Conservation (phyloP, 192 early-diverging fungal species). For the Thoreauomyces humboldtii region DNA sequence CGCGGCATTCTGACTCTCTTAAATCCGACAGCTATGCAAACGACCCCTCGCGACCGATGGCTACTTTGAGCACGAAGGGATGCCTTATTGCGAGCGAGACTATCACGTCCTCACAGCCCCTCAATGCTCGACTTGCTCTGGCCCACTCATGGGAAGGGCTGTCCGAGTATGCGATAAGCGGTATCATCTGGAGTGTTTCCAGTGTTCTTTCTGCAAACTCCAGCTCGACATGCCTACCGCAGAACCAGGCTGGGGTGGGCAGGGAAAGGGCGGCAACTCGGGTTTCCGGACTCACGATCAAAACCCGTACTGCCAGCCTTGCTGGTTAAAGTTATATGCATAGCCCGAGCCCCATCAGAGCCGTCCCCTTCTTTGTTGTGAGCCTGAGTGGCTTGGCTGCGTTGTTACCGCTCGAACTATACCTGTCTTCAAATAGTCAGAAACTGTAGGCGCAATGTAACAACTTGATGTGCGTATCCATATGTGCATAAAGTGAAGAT, state of each 20-base stretch:
- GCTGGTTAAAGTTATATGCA: slow-evolving; percentile 18
- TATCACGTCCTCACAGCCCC: slow-evolving; percentile 26
- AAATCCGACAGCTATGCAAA: slow-evolving; percentile 29
- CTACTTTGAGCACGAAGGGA: slow-evolving; percentile 29
- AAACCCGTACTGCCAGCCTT: slow-evolving; percentile 15
- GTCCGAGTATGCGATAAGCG: slow-evolving; percentile 29
- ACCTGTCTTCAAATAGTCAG: no score
- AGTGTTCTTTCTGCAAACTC: slow-evolving; percentile 36
- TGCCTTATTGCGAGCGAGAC: slow-evolving; percentile 38
- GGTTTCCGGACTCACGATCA: slow-evolving; percentile 3
- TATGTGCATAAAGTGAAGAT: no score
- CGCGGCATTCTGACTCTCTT: no score
- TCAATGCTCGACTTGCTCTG: slow-evolving; percentile 32
- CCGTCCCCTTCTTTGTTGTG: no score
- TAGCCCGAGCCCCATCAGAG: no score
- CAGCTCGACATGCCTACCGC: slow-evolving; percentile 17
- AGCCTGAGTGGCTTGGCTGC: no score
- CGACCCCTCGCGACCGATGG: slow-evolving; percentile 21
- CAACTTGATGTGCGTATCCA: no score
- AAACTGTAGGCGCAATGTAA: no score
- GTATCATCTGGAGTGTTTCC: slow-evolving; percentile 38
- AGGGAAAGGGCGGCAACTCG: background rate
- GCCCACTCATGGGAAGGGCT: slow-evolving; percentile 20
- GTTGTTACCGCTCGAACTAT: no score
- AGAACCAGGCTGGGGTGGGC: slow-evolving; percentile 14